A percentile compares a stretch with the other conserved stretches of the same genome.
Evolutionary conservation across 768 basidiomycete genomes (phyloP).

Genomic region (Leccinellum albellum): DNA sequence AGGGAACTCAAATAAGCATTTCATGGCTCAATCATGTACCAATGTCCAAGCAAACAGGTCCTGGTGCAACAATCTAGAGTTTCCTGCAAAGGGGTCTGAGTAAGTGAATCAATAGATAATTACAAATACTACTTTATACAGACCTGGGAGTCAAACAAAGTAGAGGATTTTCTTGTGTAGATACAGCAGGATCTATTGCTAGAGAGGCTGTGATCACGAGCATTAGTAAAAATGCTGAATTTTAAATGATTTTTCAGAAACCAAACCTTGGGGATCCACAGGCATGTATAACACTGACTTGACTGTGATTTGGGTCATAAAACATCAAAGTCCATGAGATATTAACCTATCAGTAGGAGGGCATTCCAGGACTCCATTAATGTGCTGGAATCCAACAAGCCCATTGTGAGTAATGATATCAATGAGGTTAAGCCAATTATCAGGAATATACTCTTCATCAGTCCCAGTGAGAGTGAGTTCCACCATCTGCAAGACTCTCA

Average conservation of each 20-base stretch:
- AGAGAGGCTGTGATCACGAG: too few species aligned
- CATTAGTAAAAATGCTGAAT: too few species aligned
- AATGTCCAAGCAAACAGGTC: not conserved
- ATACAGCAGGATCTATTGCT: too few species aligned
- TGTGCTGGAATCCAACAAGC: not conserved
- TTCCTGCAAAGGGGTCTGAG: not conserved
- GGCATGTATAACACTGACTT: too few species aligned
- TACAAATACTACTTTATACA: too few species aligned
- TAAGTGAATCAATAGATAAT: not conserved
- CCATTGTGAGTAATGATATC: not conserved
- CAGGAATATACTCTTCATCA: not conserved
- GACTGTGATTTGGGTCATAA: too few species aligned
- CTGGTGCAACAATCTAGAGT: not conserved
- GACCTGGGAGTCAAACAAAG: too few species aligned
- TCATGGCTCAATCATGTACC: not conserved
- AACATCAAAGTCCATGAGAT: too few species aligned
- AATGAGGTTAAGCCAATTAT: not conserved
- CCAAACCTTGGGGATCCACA: too few species aligned
- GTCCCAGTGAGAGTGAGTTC: not conserved
- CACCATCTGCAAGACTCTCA: not conserved
- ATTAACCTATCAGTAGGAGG: not conserved
- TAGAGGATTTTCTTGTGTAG: too few species aligned
- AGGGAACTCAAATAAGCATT: not conserved
- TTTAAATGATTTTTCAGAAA: too few species aligned
- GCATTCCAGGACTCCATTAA: not conserved